Evolutionary conservation across 2,329 filamentous ascomycete genomes (phyloP).

Genomic region (Stagonosporopsis chrysanthemi): DNA sequence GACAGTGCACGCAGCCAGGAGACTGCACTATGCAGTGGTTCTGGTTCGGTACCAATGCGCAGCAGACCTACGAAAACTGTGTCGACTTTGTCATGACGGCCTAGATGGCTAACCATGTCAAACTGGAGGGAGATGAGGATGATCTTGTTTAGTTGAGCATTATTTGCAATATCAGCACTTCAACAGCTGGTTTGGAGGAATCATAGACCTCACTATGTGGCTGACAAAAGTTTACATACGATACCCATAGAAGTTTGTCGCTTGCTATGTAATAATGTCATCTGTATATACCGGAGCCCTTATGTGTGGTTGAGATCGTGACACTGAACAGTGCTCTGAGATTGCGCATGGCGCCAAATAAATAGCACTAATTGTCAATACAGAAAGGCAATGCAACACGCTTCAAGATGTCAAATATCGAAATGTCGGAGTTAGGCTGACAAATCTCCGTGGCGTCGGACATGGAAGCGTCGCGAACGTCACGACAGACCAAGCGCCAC

Average conservation of each 20-base stretch:
- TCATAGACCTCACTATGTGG: background rate
- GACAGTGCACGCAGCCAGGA: slow-evolving; percentile 56
- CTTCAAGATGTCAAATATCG: background rate
- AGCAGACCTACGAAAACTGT: slow-evolving; percentile 69
- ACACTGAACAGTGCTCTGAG: background rate
- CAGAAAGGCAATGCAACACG: background rate
- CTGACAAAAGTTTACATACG: background rate
- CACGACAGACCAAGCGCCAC: slow-evolving; percentile 33
- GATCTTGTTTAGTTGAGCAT: background rate
- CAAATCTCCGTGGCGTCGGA: slow-evolving; percentile 44
- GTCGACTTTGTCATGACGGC: slow-evolving; percentile 59
- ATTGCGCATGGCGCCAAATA: background rate
- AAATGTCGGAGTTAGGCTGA: slow-evolving; percentile 32
- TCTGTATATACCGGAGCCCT: background rate
- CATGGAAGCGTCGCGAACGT: slow-evolving; percentile 48
- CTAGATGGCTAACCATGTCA: background rate
- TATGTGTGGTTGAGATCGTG: background rate
- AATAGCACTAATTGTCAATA: background rate
- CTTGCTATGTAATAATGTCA: slow-evolving; percentile 7
- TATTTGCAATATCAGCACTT: background rate
- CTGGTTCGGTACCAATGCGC: slow-evolving; percentile 63
- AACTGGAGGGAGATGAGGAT: too few relatives aligned
- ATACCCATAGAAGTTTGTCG: slow-evolving; percentile 10
- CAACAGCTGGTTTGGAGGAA: background rate
- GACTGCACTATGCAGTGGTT: slow-evolving; percentile 67